Conservation (phyloP, 2,329 filamentous ascomycete genomes). For the Coniochaeta ligniaria region DNA sequence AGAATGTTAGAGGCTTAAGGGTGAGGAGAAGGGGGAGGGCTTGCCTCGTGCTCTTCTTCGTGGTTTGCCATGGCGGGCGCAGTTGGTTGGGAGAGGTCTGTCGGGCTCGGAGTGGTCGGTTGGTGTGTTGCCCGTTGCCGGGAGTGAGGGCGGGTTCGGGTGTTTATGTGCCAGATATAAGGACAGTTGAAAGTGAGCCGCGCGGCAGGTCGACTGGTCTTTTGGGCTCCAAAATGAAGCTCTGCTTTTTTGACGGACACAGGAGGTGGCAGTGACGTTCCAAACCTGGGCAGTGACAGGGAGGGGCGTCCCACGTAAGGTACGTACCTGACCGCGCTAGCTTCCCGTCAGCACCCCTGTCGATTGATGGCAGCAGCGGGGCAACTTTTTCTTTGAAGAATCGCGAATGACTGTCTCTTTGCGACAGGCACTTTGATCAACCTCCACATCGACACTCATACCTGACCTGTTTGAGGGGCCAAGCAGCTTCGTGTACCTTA, state of each 20-base stretch:
- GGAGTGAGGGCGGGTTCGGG: no score
- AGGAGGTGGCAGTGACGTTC: slow-evolving; percentile 16
- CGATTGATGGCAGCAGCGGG: not conserved
- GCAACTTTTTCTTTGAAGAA: not conserved
- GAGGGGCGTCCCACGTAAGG: not conserved
- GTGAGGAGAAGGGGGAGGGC: not conserved
- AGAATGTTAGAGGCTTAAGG: not conserved
- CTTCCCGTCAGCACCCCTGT: not conserved
- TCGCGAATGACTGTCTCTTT: not conserved
- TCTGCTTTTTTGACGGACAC: not conserved
- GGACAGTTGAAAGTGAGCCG: not conserved
- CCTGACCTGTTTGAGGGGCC: not conserved
- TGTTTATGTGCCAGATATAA: no score
- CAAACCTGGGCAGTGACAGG: not conserved
- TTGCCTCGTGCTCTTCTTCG: slow-evolving; percentile 21
- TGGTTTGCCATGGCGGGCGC: slow-evolving; percentile 11
- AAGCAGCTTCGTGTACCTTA: not conserved
- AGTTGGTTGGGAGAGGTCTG: not conserved
- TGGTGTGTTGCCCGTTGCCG: not conserved
- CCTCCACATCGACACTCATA: not conserved
- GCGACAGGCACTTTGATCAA: not conserved
- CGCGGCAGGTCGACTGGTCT: not conserved
- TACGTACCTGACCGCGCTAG: not conserved
- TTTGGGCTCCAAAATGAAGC: not conserved
- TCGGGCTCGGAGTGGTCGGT: not conserved